These are phyloP conservation scores for Helichrysum umbraculigerum DNA, from an alignment of 129 eudicot genomes.

Conservation along the genomic window DNA sequence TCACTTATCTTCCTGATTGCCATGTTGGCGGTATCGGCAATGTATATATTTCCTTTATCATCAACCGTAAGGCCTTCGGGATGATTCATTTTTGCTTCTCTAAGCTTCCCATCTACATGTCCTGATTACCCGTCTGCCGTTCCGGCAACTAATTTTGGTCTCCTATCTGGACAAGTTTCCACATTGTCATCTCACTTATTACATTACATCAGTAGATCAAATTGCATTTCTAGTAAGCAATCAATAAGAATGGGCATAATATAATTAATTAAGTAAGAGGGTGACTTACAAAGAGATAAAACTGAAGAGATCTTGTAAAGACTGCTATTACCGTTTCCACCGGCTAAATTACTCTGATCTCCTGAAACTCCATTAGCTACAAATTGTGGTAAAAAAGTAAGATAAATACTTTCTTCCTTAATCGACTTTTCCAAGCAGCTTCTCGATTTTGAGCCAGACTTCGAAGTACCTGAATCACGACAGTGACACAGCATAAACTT, in stretches of 20 bases:
- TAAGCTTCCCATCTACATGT: slow-evolving; percentile 77
- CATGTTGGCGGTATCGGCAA: slow-evolving; percentile 87
- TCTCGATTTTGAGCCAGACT: slow-evolving; percentile 98
- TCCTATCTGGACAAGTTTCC: slow-evolving; percentile 59
- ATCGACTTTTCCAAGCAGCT: slow-evolving; percentile 92
- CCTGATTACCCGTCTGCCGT: slow-evolving; percentile 91
- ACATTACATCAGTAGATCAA: background rate
- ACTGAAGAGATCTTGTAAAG: slow-evolving; percentile 94
- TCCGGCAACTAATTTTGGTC: slow-evolving; percentile 87
- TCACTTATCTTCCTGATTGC: slow-evolving; percentile 92
- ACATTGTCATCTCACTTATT: background rate
- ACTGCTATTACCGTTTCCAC: slow-evolving; percentile 72
- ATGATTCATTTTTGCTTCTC: slow-evolving; percentile 91
- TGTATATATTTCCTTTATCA: slow-evolving; percentile 85
- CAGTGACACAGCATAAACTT: background rate
- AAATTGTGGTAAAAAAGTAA: background rate
- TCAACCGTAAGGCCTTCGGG: slow-evolving; percentile 95
- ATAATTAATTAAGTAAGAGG: no score
- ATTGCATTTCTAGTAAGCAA: background rate
- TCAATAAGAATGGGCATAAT: background rate
- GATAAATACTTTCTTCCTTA: slow-evolving; percentile 77
- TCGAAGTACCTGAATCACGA: slow-evolving; percentile 55
- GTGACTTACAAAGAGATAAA: slow-evolving; percentile 84
- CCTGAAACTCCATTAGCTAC: slow-evolving; percentile 49
- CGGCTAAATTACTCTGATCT: slow-evolving; percentile 45